phyloP scores from a whole-genome alignment of 805 yeast genomes.

The Sugiyamaella mastotermitis region DNA sequence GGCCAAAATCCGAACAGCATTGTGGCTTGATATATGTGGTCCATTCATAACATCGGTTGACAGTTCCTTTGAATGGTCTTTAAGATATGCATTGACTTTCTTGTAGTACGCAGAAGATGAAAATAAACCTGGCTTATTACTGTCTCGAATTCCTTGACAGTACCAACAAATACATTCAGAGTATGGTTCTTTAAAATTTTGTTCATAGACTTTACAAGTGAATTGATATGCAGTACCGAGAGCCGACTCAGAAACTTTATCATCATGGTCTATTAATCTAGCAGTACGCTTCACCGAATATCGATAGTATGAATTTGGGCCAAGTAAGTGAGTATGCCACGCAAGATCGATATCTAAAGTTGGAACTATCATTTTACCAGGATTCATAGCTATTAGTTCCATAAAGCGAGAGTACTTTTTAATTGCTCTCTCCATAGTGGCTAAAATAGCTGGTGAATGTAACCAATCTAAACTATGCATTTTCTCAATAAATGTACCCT shows the following conservation, averaged over 20 bases:
- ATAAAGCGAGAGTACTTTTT: slow-evolving; percentile 13
- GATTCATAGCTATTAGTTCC: slow-evolving; percentile 8
- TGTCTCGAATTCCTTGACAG: slow-evolving; percentile 13
- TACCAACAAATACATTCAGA: slow-evolving; percentile 17
- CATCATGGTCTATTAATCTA: slow-evolving; percentile 15
- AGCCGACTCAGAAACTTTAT: slow-evolving; percentile 10
- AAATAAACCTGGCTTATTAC: slow-evolving; percentile 4
- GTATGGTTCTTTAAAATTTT: slow-evolving; percentile 9
- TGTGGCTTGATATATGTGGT: slow-evolving; percentile 14
- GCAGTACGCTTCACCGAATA: background rate
- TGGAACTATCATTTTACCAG: slow-evolving; percentile 12
- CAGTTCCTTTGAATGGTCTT: background rate
- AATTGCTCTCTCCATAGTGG: slow-evolving; percentile 8
- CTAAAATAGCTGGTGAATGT: slow-evolving; percentile 14
- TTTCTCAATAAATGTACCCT: slow-evolving; percentile 15
- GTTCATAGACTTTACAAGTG: slow-evolving; percentile 10
- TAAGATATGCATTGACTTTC: background rate
- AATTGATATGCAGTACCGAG: slow-evolving; percentile 9
- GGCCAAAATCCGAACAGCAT: slow-evolving; percentile 5
- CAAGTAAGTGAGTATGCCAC: slow-evolving; percentile 22
- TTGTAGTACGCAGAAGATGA: background rate
- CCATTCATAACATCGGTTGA: slow-evolving; percentile 1
- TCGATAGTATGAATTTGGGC: slow-evolving; percentile 11
- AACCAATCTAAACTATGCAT: slow-evolving; percentile 20
- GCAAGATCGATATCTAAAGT: slow-evolving; percentile 20